Evolutionary conservation across 2,329 filamentous ascomycete species (phyloP).

Genomic region (Neospermospora avenae): DNA sequence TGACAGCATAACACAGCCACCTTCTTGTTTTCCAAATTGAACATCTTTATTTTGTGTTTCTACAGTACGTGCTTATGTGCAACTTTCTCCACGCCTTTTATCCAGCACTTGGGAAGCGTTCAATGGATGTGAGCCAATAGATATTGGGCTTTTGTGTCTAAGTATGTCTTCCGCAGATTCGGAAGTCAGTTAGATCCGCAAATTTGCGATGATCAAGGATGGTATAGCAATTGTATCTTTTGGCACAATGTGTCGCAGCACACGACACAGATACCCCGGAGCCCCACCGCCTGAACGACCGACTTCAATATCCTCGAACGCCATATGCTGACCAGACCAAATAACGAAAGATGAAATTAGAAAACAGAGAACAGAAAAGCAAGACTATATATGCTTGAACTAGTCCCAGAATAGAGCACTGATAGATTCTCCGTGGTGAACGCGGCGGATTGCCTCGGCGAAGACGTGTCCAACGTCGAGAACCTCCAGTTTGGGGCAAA

Average conservation of each 20-base stretch:
- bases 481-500: slow-evolving; percentile 86
- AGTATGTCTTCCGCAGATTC: slow-evolving; percentile 21
- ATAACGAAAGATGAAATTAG: slow-evolving; percentile 5
- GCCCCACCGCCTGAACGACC: slow-evolving; percentile 5
- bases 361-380: slow-evolving; percentile 6
- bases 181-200: slow-evolving; percentile 28
- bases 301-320: slow-evolving; percentile 24
- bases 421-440: slow-evolving; percentile 97
- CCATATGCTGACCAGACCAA: slow-evolving; percentile 15
- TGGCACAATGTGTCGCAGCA: slow-evolving; percentile 21
- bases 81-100: slow-evolving; percentile 27
- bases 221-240: slow-evolving; percentile 34
- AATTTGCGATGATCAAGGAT: slow-evolving; percentile 18
- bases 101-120: slow-evolving; percentile 37
- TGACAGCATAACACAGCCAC: neutral
- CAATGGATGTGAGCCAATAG: slow-evolving; percentile 21
- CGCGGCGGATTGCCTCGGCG: slow-evolving; percentile 90
- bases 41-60: slow-evolving; percentile 14
- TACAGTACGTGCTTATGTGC: slow-evolving; percentile 16
- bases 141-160: slow-evolving; percentile 19
- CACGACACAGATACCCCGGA: slow-evolving; percentile 22
- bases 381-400: slow-evolving; percentile 45
- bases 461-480: slow-evolving; percentile 90
- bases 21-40: neutral
- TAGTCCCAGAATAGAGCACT: slow-evolving; percentile 74